Evolutionary conservation across 192 early-diverging fungal genomes (phyloP), one percentile per base, ranked within the genome.

Genomic region (Ambispora gerdemannii): DNA sequence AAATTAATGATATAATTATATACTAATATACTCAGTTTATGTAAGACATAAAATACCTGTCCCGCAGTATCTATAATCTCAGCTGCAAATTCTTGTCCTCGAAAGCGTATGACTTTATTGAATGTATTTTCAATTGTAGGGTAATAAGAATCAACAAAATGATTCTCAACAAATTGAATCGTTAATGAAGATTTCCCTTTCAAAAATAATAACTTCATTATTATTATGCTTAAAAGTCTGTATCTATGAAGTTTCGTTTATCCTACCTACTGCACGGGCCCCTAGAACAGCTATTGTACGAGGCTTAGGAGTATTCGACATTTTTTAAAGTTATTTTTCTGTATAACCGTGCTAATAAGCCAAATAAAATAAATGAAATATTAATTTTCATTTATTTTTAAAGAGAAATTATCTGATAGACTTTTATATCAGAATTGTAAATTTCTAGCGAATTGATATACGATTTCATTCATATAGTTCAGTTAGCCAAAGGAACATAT

Each of bases 51-150:
- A n/a, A n/a, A 78, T 88, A 87, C 87, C 85, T 96, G 95, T 61
- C 97, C 97, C 7, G 97, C 93, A 8, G 97, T 97, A 75, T 98
- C 97, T 71, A 94, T 91, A 55, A 97, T 96, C 67, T 92, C 93
- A 33, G 90, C 84, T 35, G 84, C 86, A 66, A 94, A 96, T 75
- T 97, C 94, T 74, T 92, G 86, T 17, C 89, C 88, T 74, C 82
- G 81, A 65, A 91, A 87, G 56, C 86, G 86, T 63, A 98, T 87
- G 66, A 87, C 87, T 78, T 96, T 96, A 20, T 83, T 92, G 76
- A 94, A 90, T 25, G 91, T 92, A 73, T 90, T 93, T 77, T 93
- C 94, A 68, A 98, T 95, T 20, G 97, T 98, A 20, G 97, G 97
- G 71, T 95, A 93, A 74, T 98, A 97, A 53, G 87, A 87, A 50